These are phyloP conservation scores for Aspergillus nanangensis DNA, from an alignment of 495 filamentous ascomycete species.

Conservation along the genomic window DNA sequence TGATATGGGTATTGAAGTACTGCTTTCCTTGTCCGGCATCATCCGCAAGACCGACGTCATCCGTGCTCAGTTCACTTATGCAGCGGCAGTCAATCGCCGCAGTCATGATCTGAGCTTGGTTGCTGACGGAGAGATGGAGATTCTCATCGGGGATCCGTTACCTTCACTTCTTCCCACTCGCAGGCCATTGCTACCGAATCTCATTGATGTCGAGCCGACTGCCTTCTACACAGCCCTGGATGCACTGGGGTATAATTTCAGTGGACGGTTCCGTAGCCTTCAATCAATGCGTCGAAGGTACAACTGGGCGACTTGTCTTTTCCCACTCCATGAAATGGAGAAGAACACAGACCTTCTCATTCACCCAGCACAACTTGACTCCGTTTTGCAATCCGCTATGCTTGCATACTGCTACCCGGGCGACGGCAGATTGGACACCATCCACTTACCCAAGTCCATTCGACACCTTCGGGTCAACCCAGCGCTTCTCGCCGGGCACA, in stretches of 20 bases:
- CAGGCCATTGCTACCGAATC: not conserved
- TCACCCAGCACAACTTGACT: not conserved
- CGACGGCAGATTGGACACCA: not conserved
- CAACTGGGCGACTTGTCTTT: not conserved
- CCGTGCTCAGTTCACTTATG: constrained; percentile 23
- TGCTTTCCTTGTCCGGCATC: too few species aligned
- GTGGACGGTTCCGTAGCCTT: not conserved
- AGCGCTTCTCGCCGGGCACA: not conserved
- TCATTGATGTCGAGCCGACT: not conserved
- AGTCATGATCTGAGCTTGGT: constrained; percentile 9
- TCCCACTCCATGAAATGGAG: too few species aligned
- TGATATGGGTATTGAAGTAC: too few species aligned
- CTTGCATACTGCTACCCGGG: not conserved
- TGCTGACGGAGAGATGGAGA: not conserved
- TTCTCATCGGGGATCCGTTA: not conserved
- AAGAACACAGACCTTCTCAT: not conserved
- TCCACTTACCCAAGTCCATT: not conserved
- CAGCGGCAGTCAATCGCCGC: constrained; percentile 17
- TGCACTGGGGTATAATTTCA: not conserved
- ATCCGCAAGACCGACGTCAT: too few species aligned
- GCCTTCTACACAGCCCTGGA: not conserved
- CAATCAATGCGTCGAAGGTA: not conserved
- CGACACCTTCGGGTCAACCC: not conserved
- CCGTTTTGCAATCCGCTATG: not conserved
- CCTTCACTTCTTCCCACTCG: not conserved